Evolutionary conservation across 352 stramenopile species (phyloP), one percentile per base, ranked within the genome.

Genomic region (Pythium rhizo-oryzae): DNA sequence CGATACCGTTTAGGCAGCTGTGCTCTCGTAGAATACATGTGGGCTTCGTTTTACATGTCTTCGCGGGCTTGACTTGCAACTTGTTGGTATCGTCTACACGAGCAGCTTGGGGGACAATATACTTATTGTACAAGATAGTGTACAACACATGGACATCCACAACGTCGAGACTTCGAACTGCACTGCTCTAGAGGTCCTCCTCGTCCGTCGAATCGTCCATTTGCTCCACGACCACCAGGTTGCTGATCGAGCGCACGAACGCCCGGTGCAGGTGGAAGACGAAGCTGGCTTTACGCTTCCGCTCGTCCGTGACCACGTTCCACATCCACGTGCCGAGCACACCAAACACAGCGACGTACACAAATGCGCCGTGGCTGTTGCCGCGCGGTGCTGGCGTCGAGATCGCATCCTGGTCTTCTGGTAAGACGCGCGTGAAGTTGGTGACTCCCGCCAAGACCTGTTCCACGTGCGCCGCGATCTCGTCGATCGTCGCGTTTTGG

Each of bases 321-420:
- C 53, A 65, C 53, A 73, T 8, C 67, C 67, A 73, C 46, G 49
- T 3, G 12, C 67, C 67, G 0, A 73, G 23, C 33, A 73, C 52
- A 16, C 67, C 67, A 46, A 73, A 68, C 25, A 73, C 53, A 18
- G 47, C 44, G 11, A 73, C 0, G 47, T 73, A 73, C 19, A 65
- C 59, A n/a, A 65, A 1, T 4, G 68, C 0, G 15, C 54, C 67
- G 16, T 72, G 51, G 59, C 66, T 28, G 12, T 50, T 7, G 18
- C 44, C 19, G 9, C 60, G 19, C 3, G 47, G n/a, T 3, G 8
- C n/a, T 37, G 24, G 37, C 23, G 52, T 52, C 25, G 28, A 21
- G 23, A n/a, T 12, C 7, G 5, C 9, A 4, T 8, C 41, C 2
- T n/a, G 4, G 13, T 47, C 41, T n/a, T 19, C 12, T 47, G 30